Evolutionary conservation across 2,329 filamentous ascomycete genomes (phyloP), one percentile per base, ranked within the genome.

Genomic region (Furcasterigmium sp.): DNA sequence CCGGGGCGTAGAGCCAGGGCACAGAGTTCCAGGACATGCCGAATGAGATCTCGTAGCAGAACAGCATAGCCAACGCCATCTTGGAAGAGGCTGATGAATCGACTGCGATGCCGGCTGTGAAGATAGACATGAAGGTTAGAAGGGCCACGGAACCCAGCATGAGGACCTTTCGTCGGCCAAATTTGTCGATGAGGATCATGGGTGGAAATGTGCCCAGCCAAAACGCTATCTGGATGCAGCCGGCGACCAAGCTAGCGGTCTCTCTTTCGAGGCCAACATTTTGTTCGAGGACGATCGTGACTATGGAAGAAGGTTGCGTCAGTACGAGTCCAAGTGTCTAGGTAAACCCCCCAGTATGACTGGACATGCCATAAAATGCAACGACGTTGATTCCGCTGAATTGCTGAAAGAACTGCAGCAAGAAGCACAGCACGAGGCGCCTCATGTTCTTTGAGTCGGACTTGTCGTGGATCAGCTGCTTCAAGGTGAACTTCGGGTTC

Each of bases 171-270:
- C 36, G 36, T 9, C 36, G 18, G 7, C 36, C 36, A 5, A 37
- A 37, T 7, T 14, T 13, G 19, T 37, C 36, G 36, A 23, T 37
- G 10, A 37, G 14, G 19, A 37, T 15, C 36, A 37, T 37, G 2
- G 36, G 36, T 14, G 36, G 36, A n/a, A 37, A 37, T 8, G 36
- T 37, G 8, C 36, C 36, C 7, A 37, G 36, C 36, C 36, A 37
- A 14, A 37, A 37, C 7, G 36, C 36, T 7, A 37, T 37, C 36
- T 37, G 36, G n/a, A 37, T 37, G 36, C 19, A 37, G 36, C 36
- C 36, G 20, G 36, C 36, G 7, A 37, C 36, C 8, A 37, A 20
- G 25, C 36, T 23, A 7, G 36, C 19, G 11, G 36, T 37, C 36
- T 37, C 36, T 8, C 20, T 13, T 3, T 8, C 7, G 7, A 37